These are phyloP conservation scores for Haplosporangium gracile DNA, from an alignment of 192 early-diverging fungal species.

Conservation along the genomic window DNA sequence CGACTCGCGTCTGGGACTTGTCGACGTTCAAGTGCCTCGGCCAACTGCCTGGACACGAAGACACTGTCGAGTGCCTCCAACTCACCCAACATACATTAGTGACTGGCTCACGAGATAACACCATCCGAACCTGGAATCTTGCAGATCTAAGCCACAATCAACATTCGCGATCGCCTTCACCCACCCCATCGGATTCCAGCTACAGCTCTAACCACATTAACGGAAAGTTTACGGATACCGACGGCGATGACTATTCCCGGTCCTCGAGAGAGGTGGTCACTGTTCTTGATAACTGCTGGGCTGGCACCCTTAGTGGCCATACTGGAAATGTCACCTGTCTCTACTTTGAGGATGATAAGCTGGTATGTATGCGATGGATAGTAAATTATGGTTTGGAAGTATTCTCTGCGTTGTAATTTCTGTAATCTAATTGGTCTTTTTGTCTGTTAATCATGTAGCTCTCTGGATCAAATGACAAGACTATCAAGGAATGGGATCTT, in stretches of 20 bases:
- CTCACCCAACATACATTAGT: constrained; percentile 42
- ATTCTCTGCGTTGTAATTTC: too few species aligned
- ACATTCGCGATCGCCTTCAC: constrained; percentile 40
- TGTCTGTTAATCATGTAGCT: constrained; percentile 63
- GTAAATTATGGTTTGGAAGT: not conserved
- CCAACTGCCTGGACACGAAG: constrained; percentile 61
- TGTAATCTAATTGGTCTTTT: not conserved
- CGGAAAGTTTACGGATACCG: constrained; percentile 28
- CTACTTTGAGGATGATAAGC: constrained; percentile 65
- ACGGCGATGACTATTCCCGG: constrained; percentile 33
- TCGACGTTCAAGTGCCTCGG: constrained; percentile 69
- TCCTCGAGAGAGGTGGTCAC: constrained; percentile 38
- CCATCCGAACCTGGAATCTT: constrained; percentile 51
- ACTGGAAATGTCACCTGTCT: constrained; percentile 61
- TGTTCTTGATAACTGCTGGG: constrained; percentile 48
- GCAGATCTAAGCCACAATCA: constrained; percentile 38
- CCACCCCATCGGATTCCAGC: constrained; percentile 43
- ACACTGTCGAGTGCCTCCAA: constrained; percentile 48
- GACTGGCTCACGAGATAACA: constrained; percentile 56
- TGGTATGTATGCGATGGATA: constrained; percentile 57
- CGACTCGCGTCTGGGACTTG: constrained; percentile 80
- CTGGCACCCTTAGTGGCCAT: constrained; percentile 61
- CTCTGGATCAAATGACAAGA: constrained; percentile 82
- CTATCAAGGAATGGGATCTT: constrained; percentile 86
- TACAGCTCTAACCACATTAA: constrained; percentile 22